A percentile compares a stretch with the other conserved stretches of the same genome.
phyloP scores from a whole-genome alignment of 73 alveolate species.

The Symbiodinium natans region DNA sequence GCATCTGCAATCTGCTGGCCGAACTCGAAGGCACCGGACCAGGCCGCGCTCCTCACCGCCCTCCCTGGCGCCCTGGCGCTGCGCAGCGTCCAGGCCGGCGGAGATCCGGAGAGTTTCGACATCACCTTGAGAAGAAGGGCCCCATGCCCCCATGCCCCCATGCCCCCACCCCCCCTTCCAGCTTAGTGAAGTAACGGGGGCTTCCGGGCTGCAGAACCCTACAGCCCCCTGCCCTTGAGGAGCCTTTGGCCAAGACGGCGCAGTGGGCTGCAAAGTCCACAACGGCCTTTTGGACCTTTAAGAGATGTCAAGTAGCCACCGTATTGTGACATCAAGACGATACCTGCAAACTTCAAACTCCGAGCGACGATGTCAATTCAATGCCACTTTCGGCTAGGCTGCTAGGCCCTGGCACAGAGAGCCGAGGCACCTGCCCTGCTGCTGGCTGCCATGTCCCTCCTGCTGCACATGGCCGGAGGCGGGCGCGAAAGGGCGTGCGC shows the following conservation, averaged over 20 bases:
- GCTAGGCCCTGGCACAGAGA: background rate
- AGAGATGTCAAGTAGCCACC: too few species aligned
- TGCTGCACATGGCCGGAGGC: background rate
- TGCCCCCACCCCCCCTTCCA: too few species aligned
- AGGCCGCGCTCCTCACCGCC: background rate
- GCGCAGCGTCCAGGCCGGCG: background rate
- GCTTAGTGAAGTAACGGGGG: too few species aligned
- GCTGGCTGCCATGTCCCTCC: background rate
- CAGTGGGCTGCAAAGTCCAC: background rate
- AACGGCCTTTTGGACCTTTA: background rate
- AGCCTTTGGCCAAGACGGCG: background rate
- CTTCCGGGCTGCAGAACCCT: too few species aligned
- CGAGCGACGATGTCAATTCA: background rate
- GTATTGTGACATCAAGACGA: too few species aligned
- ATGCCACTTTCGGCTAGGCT: background rate
- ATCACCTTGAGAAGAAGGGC: background rate
- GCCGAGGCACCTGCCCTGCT: constrained; percentile 9
- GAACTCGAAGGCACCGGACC: background rate
- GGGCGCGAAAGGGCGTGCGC: background rate
- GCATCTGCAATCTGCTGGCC: background rate
- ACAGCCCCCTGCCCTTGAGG: too few species aligned
- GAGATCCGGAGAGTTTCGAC: background rate
- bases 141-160: too few species aligned
- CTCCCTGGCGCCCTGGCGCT: background rate
- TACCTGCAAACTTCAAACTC: too few species aligned